Percentiles rank a stretch among this genome's conserved stretches.
Conservation (phyloP, 768 basidiomycete species). For the Calocybe cyanea region DNA sequence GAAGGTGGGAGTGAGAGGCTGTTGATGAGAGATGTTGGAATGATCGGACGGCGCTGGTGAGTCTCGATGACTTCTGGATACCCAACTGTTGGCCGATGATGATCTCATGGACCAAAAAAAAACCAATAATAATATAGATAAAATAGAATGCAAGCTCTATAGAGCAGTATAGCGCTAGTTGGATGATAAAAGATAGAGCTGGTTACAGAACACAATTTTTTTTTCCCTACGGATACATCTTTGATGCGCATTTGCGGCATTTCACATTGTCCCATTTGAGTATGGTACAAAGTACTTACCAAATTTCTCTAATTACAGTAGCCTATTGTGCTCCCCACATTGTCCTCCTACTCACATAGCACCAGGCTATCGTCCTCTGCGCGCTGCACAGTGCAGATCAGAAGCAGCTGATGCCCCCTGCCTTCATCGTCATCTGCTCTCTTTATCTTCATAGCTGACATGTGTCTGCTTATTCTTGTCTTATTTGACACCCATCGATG, state of each 20-base stretch:
- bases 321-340: too few relatives aligned
- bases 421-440: conserved; percentile 7
- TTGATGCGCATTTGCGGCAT: conserved; percentile 14
- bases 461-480: conserved; percentile 8
- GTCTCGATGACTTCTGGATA: conserved; percentile 35
- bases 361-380: neutral
- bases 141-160: neutral
- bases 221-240: conserved; percentile 12
- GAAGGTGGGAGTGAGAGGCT: conserved; percentile 44
- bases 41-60: conserved; percentile 28
- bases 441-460: conserved; percentile 3
- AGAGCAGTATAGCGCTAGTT: neutral
- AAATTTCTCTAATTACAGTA: too few relatives aligned
- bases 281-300: neutral
- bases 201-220: neutral
- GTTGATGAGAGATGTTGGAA: conserved; percentile 23
- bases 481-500: conserved; percentile 6
- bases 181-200: neutral
- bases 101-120: conserved; percentile 35
- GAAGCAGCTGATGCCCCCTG: conserved; percentile 5
- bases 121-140: conserved; percentile 3
- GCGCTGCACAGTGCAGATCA: conserved; percentile 12
- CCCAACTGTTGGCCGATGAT: conserved; percentile 33
- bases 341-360: neutral
- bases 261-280: conserved; percentile 14